Percentiles rank a stretch among this genome's conserved stretches.
Evolutionary conservation across 495 filamentous ascomycete genomes (phyloP).

Genomic region (Neurospora sp.): DNA sequence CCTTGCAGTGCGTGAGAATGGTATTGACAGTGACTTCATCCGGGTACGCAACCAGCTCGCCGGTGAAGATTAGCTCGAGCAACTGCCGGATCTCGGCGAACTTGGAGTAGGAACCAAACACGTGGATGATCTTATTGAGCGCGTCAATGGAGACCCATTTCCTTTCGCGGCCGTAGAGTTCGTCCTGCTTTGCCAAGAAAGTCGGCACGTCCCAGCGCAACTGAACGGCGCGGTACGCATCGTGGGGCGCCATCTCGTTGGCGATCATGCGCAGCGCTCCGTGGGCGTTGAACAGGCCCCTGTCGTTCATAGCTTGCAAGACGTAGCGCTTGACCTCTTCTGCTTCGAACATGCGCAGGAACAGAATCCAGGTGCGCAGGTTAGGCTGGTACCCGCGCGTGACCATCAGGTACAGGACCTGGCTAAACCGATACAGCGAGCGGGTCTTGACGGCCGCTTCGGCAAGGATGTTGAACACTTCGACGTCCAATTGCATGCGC

Average conservation of each 20-base stretch:
- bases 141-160: slow-evolving; percentile 26
- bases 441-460: slow-evolving; percentile 17
- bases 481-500: slow-evolving; percentile 20
- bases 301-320: slow-evolving; percentile 19
- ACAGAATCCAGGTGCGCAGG: slow-evolving; percentile 28
- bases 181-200: slow-evolving; percentile 22
- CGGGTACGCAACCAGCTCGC: slow-evolving; percentile 2
- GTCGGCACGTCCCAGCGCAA: slow-evolving; percentile 8
- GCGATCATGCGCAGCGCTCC: slow-evolving; percentile 14
- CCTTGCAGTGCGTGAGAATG: slow-evolving; percentile 23
- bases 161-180: slow-evolving; percentile 20
- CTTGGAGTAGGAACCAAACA: slow-evolving; percentile 16
- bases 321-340: slow-evolving; percentile 27
- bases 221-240: slow-evolving; percentile 22
- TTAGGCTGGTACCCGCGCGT: slow-evolving; percentile 17
- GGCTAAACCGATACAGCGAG: slow-evolving; percentile 24
- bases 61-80: slow-evolving; percentile 15
- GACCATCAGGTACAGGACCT: slow-evolving; percentile 22
- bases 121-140: slow-evolving; percentile 23
- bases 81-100: slow-evolving; percentile 15
- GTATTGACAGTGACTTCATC: slow-evolving; percentile 23
- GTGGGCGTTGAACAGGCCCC: slow-evolving; percentile 16
- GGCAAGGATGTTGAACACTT: slow-evolving; percentile 25
- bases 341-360: slow-evolving; percentile 28
- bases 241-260: slow-evolving; percentile 21